Evolutionary conservation across 306 rosid species (phyloP).

Genomic region (Quercus parvula): DNA sequence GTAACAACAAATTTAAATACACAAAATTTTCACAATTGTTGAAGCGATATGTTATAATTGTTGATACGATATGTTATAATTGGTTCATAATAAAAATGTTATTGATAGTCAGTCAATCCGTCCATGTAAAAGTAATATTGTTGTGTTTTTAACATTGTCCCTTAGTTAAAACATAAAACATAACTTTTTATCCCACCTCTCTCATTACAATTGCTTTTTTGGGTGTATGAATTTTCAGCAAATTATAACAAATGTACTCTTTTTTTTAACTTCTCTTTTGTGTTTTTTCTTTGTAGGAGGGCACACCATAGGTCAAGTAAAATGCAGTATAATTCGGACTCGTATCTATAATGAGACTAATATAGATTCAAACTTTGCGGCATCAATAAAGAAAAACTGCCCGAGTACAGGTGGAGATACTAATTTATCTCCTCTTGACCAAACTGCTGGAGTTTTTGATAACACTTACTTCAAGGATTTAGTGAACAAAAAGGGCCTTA

Average conservation of each 20-base stretch:
- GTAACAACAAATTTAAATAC: slow-evolving; percentile 1
- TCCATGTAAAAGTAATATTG: no score
- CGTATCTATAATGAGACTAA: slow-evolving; percentile 38
- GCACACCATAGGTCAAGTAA: slow-evolving; percentile 36
- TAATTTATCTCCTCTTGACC: slow-evolving; percentile 9
- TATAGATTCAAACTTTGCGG: slow-evolving; percentile 26
- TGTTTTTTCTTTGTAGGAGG: not conserved
- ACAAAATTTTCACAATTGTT: not conserved
- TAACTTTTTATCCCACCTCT: no score
- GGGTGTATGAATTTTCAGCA: not conserved
- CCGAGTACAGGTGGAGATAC: slow-evolving; percentile 27
- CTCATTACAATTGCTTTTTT: no score
- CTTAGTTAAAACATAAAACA: no score
- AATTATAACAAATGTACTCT: not conserved
- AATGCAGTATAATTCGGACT: slow-evolving; percentile 20
- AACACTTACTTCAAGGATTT: slow-evolving; percentile 29
- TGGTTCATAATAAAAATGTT: not conserved
- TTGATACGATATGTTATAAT: not conserved
- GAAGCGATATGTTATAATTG: not conserved
- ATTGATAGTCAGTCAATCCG: no score
- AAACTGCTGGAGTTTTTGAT: not conserved
- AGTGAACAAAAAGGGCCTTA: not conserved
- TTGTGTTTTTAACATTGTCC: no score
- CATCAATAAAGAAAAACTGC: slow-evolving; percentile 13
- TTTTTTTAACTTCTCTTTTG: not conserved